phyloP scores from a whole-genome alignment of 1,139 yeast genomes.

The Pichiaceae sp. region DNA sequence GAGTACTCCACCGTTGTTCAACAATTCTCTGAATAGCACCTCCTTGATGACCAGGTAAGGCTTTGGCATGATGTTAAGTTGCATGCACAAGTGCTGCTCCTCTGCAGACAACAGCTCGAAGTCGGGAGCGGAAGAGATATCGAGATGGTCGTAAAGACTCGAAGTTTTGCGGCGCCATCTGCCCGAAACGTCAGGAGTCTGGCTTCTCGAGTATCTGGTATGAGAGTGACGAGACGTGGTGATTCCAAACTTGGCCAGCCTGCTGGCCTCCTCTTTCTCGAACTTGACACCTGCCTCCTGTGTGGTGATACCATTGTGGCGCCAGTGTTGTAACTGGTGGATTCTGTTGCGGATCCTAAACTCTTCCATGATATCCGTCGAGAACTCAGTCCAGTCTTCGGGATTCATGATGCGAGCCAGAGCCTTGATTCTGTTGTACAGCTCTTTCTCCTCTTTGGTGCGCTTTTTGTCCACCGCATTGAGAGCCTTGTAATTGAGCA shows the following conservation, averaged over 20 bases:
- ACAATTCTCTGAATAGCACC: constrained; percentile 79
- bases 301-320: constrained; percentile 80
- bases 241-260: constrained; percentile 13
- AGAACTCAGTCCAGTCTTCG: constrained; percentile 67
- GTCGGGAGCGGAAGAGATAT: constrained; percentile 79
- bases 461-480: constrained; percentile 70
- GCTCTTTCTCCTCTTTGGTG: constrained; percentile 82
- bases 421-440: constrained; percentile 67
- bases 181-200: constrained; percentile 15
- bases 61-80: constrained; percentile 79
- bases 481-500: constrained; percentile 80
- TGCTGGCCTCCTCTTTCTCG: constrained; percentile 72
- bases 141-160: constrained; percentile 33
- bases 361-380: constrained; percentile 68
- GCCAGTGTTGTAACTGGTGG: constrained; percentile 87
- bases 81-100: constrained; percentile 80
- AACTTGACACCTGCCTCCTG: constrained; percentile 77
- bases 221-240: constrained; percentile 17
- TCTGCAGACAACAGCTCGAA: constrained; percentile 74
- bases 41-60: constrained; percentile 92
- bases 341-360: constrained; percentile 73
- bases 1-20: constrained; percentile 75
- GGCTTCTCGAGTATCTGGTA: constrained; percentile 20
- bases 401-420: constrained; percentile 76
- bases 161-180: constrained; percentile 10